Evolutionary conservation across 2,329 filamentous ascomycete genomes (phyloP), one percentile per base, ranked within the genome.

Genomic region (Claviceps arundinis): DNA sequence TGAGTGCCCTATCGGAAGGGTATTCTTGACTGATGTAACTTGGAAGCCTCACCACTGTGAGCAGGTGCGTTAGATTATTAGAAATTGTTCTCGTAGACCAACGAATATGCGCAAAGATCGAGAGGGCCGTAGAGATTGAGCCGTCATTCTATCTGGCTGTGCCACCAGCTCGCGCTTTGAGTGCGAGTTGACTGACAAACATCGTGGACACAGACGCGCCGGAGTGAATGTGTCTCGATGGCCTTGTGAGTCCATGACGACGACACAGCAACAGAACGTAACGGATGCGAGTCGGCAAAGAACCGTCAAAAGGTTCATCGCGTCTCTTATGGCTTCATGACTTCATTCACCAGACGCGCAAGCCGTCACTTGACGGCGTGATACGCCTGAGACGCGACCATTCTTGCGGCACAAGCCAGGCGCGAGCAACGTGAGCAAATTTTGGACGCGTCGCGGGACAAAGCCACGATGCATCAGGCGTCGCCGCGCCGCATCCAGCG

Each of bases 401-500:
- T 47, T 24, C 13, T 41, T 42, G 42, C 37, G 34, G 37, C 22
- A 17, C 38, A 16, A 30, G 11, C 14, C 37, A 26, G 34, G 40
- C 37, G 37, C 14, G 37, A 44, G 24, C 37, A 42, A 13, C 37
- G 24, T 16, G 47, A 47, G 37, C 48, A 46, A 44, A 38, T 45
- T 13, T 52, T 52, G 17, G 37, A n/a, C 30, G 16, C 40, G 19
- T 43, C 11, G 30, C 46, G 30, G 30, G 40, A 19, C 40, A 13
- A 34, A 42, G 40, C 17, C 40, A 8, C 22, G 17, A 42, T 42
- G 40, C 47, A 50, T 50, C 46, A 47, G 50, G 40, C 43, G 47
- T 48, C 43, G 44, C 52, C 43, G 19, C 26, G 34, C 30, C 41
- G 42, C 52, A 47, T 37, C 24, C 54, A 56, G 56, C 56, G 50